phyloP scores from a whole-genome alignment of 208 protist genomes.

The Trypanosoma avium region DNA sequence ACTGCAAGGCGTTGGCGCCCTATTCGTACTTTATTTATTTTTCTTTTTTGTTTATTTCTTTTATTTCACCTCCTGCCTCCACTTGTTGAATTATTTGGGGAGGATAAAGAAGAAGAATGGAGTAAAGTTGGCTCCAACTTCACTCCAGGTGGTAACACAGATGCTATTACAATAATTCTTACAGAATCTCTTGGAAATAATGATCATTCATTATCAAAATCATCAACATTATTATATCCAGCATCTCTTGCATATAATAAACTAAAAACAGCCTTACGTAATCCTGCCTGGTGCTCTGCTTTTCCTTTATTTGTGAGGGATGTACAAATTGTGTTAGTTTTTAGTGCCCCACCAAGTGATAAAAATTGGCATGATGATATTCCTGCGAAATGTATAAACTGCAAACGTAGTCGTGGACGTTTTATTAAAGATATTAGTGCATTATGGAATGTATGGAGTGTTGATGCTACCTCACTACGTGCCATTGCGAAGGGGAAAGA shows the following conservation, averaged over 20 bases:
- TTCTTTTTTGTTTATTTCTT: neutral
- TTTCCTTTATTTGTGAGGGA: neutral
- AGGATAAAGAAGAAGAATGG: too few species aligned
- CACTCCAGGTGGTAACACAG: neutral
- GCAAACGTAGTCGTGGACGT: too few species aligned
- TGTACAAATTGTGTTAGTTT: conserved; percentile 4
- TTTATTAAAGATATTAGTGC: too few species aligned
- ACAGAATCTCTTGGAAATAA: too few species aligned
- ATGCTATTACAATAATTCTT: conserved; percentile 1
- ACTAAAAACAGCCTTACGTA: neutral
- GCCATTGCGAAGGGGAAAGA: too few species aligned
- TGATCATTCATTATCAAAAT: too few species aligned
- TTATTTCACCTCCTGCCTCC: neutral
- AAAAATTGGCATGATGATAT: neutral
- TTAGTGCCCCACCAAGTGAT: neutral
- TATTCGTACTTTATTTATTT: too few species aligned
- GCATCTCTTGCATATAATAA: too few species aligned
- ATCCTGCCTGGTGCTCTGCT: neutral
- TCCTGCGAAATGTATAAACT: neutral
- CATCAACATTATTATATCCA: too few species aligned
- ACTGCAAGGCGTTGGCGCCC: too few species aligned
- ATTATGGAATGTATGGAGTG: neutral
- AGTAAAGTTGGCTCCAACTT: neutral
- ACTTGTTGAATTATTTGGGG: too few species aligned
- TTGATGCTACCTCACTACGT: neutral